Conservation (phyloP, 2,329 filamentous ascomycete genomes). For the Onygena corvina region DNA sequence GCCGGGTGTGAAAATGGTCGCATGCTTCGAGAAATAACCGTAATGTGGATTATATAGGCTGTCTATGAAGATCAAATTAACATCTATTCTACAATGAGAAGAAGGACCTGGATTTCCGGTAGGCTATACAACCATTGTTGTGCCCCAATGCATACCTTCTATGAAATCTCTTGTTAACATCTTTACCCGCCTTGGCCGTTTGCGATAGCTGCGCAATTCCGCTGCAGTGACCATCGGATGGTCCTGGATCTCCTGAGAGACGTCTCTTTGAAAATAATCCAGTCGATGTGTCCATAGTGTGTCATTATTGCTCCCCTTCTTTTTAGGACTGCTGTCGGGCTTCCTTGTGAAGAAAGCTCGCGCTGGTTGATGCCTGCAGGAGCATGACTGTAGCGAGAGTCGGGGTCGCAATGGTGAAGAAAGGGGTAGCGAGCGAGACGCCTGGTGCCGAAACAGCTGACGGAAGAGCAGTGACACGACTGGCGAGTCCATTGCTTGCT, state of each 20-base stretch:
- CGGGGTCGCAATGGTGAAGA: constrained; percentile 20
- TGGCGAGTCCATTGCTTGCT: constrained; percentile 61
- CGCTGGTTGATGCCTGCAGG: constrained; percentile 21
- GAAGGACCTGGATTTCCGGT: not conserved
- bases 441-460: constrained; percentile 67
- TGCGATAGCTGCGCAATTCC: constrained; percentile 57
- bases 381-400: constrained; percentile 11
- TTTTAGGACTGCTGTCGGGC: constrained; percentile 28
- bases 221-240: constrained; percentile 80
- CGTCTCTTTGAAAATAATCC: constrained; percentile 61
- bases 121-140: not conserved
- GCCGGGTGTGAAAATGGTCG: constrained; percentile 87
- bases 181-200: constrained; percentile 78
- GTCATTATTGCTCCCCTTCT: constrained; percentile 38
- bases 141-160: constrained; percentile 60
- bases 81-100: not conserved
- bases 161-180: constrained; percentile 98
- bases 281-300: constrained; percentile 78
- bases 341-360: constrained; percentile 18
- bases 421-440: constrained; percentile 46
- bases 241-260: constrained; percentile 63
- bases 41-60: constrained; percentile 90
- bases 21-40: constrained; percentile 92
- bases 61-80: constrained; percentile 42
- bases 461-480: constrained; percentile 67